A percentile compares a stretch with the other conserved stretches of the same genome.
Conservation (phyloP, 2,329 filamentous ascomycete species). For the Chaetomium sp. region DNA sequence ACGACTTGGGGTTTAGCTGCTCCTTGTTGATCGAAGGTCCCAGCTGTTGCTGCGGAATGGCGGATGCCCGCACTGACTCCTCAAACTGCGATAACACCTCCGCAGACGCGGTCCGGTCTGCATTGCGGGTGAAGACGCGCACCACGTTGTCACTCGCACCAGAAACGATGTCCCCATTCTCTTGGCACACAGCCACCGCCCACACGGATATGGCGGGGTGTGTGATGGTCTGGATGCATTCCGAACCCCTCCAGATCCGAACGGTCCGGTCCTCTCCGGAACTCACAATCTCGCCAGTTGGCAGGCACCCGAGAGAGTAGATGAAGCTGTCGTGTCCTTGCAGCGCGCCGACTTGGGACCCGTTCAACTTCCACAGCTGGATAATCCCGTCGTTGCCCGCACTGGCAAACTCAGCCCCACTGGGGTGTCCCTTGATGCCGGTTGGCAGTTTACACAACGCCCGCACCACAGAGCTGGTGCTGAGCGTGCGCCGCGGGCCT, state of each 20-base stretch:
- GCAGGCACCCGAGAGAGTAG: slow-evolving; percentile 71
- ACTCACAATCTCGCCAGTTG: slow-evolving; percentile 83
- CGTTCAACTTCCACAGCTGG: slow-evolving; percentile 77
- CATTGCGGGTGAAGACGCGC: slow-evolving; percentile 72
- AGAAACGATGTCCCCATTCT: slow-evolving; percentile 87
- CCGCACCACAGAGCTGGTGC: slow-evolving; percentile 76
- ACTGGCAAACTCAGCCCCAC: slow-evolving; percentile 86
- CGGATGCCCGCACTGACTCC: slow-evolving; percentile 71
- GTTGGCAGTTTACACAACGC: slow-evolving; percentile 77
- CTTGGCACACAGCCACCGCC: slow-evolving; percentile 74
- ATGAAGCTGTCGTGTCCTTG: slow-evolving; percentile 92
- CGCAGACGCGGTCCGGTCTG: slow-evolving; percentile 62
- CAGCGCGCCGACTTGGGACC: slow-evolving; percentile 68
- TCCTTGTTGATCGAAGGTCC: slow-evolving; percentile 78
- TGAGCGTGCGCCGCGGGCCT: slow-evolving; percentile 47
- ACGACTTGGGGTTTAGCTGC: slow-evolving; percentile 81
- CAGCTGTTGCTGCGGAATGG: slow-evolving; percentile 81
- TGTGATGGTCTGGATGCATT: slow-evolving; percentile 92
- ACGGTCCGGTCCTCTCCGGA: slow-evolving; percentile 92
- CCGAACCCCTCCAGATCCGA: slow-evolving; percentile 73
- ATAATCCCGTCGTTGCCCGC: slow-evolving; percentile 90
- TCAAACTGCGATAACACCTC: slow-evolving; percentile 69
- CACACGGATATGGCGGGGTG: slow-evolving; percentile 96
- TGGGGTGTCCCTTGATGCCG: slow-evolving; percentile 53
- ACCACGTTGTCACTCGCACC: slow-evolving; percentile 84